A percentile compares a stretch with the other conserved stretches of the same genome.
Conservation (phyloP, 495 filamentous ascomycete species). For the Penicilliopsis zonata region DNA sequence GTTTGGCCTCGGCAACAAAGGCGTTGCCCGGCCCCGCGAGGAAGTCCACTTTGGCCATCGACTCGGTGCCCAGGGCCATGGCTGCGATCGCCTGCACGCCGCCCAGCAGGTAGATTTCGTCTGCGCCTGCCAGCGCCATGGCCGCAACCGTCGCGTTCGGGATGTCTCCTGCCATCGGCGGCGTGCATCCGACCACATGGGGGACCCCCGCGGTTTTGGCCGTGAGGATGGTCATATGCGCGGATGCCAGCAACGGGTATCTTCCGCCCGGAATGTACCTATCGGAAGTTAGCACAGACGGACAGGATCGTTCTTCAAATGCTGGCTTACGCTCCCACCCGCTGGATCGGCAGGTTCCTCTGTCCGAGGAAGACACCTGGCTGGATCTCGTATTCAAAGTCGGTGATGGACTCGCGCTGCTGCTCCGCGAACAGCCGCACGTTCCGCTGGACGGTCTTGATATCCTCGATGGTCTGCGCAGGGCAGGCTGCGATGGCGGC, state of each 20-base stretch:
- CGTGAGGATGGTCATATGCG: conserved; percentile 47
- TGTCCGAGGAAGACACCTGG: conserved; percentile 38
- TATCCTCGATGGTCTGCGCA: conserved; percentile 35
- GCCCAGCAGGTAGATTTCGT: conserved; percentile 39
- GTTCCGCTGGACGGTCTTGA: conserved; percentile 39
- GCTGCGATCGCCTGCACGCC: conserved; percentile 52
- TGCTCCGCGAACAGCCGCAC: conserved; percentile 36
- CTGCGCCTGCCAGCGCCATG: conserved; percentile 41
- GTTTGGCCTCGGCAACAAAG: conserved; percentile 43
- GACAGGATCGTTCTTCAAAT: too few species aligned
- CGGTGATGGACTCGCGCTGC: conserved; percentile 28
- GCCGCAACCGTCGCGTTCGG: conserved; percentile 39
- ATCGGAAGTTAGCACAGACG: background rate
- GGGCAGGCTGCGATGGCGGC: conserved; percentile 13
- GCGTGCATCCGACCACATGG: conserved; percentile 38
- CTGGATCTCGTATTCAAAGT: conserved; percentile 36
- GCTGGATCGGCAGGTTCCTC: conserved; percentile 32
- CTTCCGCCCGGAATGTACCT: conserved; percentile 41
- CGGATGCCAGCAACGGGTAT: conserved; percentile 42
- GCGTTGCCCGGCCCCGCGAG: conserved; percentile 42
- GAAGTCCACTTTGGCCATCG: conserved; percentile 38
- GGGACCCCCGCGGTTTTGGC: conserved; percentile 42
- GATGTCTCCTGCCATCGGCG: conserved; percentile 37
- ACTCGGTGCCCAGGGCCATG: conserved; percentile 75
- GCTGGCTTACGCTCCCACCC: conserved; percentile 21